phyloP scores from a whole-genome alignment of 1,284 basidiomycete genomes.

The Moesziomyces sp. region DNA sequence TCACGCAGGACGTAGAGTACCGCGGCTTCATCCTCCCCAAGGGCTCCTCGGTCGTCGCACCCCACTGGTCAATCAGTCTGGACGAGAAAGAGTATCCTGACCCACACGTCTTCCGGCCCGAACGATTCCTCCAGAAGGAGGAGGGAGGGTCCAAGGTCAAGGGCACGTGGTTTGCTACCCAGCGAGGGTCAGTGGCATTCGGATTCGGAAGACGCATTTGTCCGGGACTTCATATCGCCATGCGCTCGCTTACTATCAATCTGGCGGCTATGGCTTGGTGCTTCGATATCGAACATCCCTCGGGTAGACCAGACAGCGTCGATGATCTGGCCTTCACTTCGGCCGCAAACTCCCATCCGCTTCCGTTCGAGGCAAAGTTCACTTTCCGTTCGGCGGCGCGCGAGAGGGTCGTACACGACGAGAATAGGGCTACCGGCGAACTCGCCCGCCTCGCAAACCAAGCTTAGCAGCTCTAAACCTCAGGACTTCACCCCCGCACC shows the following conservation, averaged over 20 bases:
- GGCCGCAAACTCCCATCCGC: conserved; percentile 39
- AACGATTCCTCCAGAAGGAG: conserved; percentile 33
- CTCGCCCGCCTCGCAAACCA: conserved; percentile 7
- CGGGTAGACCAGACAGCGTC: conserved; percentile 8
- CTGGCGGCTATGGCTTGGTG: conserved; percentile 67
- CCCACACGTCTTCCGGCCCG: conserved; percentile 40
- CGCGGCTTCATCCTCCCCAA: conserved; percentile 64
- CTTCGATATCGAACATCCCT: conserved; percentile 52
- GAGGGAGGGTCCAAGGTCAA: conserved; percentile 9
- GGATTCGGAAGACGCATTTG: conserved; percentile 66
- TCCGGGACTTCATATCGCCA: conserved; percentile 68
- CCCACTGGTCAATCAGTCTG: conserved; percentile 63
- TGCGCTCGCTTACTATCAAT: conserved; percentile 67
- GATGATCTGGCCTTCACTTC: conserved; percentile 43
- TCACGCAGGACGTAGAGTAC: conserved; percentile 64
- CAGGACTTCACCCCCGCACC: too few relatives aligned
- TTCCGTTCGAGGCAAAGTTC: conserved; percentile 27
- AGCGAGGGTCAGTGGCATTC: conserved; percentile 55
- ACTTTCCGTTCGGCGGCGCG: conserved; percentile 2
- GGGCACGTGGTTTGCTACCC: conserved; percentile 38
- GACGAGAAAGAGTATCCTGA: conserved; percentile 53
- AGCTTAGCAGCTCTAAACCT: not conserved
- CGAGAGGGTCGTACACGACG: conserved; percentile 3
- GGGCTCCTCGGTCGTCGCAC: conserved; percentile 63
- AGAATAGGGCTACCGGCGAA: conserved; percentile 17